Percentiles rank a stretch among this genome's conserved stretches.
phyloP scores from a whole-genome alignment of 768 basidiomycete species.

The Psilocybe subaeruginosa region DNA sequence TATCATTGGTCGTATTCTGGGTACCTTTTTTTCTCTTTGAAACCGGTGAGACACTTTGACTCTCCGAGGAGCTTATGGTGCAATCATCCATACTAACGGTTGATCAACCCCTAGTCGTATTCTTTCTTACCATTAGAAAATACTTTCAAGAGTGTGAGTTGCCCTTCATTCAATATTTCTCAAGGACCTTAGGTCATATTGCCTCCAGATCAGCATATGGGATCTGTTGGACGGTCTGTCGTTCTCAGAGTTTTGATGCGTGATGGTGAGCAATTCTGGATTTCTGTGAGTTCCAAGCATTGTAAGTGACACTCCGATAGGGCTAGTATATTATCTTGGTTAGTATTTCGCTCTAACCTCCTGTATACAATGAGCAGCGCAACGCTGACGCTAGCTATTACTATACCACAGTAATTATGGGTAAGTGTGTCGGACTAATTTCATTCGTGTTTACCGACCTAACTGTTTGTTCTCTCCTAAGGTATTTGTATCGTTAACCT shows the following conservation, averaged over 20 bases:
- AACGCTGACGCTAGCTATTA: neutral
- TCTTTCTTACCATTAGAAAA: neutral
- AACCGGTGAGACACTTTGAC: neutral
- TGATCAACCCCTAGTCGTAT: neutral
- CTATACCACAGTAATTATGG: neutral
- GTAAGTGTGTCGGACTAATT: neutral
- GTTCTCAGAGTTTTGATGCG: conserved; percentile 13
- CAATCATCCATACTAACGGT: no score
- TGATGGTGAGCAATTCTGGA: conserved; percentile 10
- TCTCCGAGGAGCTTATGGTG: no score
- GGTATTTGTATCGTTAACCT: conserved; percentile 5
- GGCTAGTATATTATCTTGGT: conserved; percentile 17
- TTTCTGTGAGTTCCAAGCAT: no score
- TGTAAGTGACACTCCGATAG: neutral
- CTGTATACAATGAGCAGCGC: no score
- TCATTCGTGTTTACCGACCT: no score
- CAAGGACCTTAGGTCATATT: neutral
- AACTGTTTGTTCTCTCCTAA: neutral
- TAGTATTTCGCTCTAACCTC: neutral
- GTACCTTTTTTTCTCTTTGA: conserved; percentile 22
- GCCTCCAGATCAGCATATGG: neutral
- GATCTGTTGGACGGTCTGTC: neutral
- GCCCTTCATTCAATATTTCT: neutral
- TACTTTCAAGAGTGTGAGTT: neutral
- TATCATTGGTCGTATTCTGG: conserved; percentile 20